phyloP scores from a whole-genome alignment of 495 filamentous ascomycete species.

The Penicillium psychrofluorescens region DNA sequence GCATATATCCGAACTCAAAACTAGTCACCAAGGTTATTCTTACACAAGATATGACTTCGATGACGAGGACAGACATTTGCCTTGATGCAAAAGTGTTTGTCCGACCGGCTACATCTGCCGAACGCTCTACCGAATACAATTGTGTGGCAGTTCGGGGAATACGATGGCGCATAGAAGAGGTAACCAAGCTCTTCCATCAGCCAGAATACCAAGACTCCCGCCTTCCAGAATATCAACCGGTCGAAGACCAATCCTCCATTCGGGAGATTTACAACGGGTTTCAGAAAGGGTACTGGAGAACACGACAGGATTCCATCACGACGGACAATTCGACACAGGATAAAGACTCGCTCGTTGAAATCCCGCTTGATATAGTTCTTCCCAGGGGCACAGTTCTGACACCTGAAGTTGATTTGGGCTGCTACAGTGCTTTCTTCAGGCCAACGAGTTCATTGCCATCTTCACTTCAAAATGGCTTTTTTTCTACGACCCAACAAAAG shows the following conservation, averaged over 20 bases:
- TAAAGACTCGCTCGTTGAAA: not conserved
- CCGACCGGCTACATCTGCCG: not conserved
- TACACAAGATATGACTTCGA: not conserved
- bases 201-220: not conserved
- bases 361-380: not conserved
- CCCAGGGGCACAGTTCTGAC: not conserved
- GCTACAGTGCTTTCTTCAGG: not conserved
- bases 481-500: not conserved
- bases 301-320: not conserved
- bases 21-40: constrained; percentile 3
- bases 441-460: not conserved
- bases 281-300: constrained; percentile 6
- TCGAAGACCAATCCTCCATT: not conserved
- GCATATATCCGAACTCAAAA: constrained; percentile 3
- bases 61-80: not conserved
- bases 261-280: constrained; percentile 5
- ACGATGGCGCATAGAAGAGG: constrained; percentile 10
- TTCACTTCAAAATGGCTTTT: not conserved
- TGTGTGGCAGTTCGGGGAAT: constrained; percentile 4
- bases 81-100: constrained; percentile 1
- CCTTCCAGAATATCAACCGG: not conserved
- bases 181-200: constrained; percentile 1
- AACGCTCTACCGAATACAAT: constrained; percentile 5
- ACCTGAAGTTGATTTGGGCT: not conserved
- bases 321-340: not conserved